Conservation (phyloP, 2,329 filamentous ascomycete species). For the Fusarium sp. region DNA sequence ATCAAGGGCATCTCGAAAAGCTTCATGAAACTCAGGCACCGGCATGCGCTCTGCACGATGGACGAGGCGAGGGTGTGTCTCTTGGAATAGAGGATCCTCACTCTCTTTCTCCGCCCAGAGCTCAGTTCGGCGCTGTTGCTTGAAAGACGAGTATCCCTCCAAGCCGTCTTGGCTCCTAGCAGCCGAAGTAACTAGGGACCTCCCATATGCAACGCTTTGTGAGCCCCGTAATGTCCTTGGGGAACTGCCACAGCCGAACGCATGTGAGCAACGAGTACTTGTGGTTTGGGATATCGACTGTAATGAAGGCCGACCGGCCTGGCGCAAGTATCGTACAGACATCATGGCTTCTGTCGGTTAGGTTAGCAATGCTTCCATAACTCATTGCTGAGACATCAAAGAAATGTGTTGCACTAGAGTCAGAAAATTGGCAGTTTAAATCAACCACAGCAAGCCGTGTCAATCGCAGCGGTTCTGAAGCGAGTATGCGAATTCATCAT, state of each 20-base stretch:
- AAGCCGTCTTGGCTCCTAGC: slow-evolving; percentile 30
- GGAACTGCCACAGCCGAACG: slow-evolving; percentile 9
- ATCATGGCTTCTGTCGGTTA: slow-evolving; percentile 49
- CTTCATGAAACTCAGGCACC: slow-evolving; percentile 49
- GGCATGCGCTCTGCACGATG: slow-evolving; percentile 42
- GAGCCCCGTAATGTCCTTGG: slow-evolving; percentile 16
- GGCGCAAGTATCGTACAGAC: slow-evolving; percentile 49
- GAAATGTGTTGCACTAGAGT: slow-evolving; percentile 33
- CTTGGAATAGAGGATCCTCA: slow-evolving; percentile 48
- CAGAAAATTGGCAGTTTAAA: slow-evolving; percentile 54
- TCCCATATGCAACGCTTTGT: slow-evolving; percentile 7
- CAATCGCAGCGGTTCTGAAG: slow-evolving; percentile 63
- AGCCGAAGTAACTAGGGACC: slow-evolving; percentile 37
- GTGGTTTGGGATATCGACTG: slow-evolving; percentile 17
- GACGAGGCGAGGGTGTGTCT: slow-evolving; percentile 50
- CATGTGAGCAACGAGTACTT: slow-evolving; percentile 21
- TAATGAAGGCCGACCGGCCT: slow-evolving; percentile 46
- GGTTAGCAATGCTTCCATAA: slow-evolving; percentile 29
- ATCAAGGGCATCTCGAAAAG: slow-evolving; percentile 40
- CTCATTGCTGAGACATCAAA: slow-evolving; percentile 15
- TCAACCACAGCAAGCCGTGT: slow-evolving; percentile 57
- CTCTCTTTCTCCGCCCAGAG: slow-evolving; percentile 47
- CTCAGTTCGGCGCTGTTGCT: slow-evolving; percentile 48
- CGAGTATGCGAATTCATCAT: slow-evolving; percentile 57
- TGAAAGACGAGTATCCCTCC: slow-evolving; percentile 48